phyloP scores from a whole-genome alignment of 1,284 basidiomycete genomes.

The Ustilago esculenta region DNA sequence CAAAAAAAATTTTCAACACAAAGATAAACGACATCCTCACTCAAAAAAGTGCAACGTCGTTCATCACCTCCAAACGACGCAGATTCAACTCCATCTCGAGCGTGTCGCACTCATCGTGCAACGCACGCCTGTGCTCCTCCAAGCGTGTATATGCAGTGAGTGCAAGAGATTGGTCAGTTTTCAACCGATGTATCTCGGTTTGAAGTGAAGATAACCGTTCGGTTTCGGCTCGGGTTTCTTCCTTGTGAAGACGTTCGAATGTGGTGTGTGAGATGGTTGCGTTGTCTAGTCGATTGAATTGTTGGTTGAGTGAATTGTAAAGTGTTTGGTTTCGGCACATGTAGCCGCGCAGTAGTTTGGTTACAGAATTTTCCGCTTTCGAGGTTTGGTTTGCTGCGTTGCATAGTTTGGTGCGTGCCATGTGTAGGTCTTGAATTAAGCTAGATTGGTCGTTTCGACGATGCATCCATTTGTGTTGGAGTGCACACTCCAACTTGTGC shows the following conservation, averaged over 20 bases:
- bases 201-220: conserved; percentile 55
- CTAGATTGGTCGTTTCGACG: conserved; percentile 68
- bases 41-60: conserved; percentile 31
- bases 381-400: conserved; percentile 81
- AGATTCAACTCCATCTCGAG: conserved; percentile 62
- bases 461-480: conserved; percentile 72
- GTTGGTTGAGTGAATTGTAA: conserved; percentile 68
- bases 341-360: conserved; percentile 88
- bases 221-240: conserved; percentile 51
- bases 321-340: conserved; percentile 79
- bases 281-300: conserved; percentile 41
- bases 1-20: no score
- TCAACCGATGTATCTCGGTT: conserved; percentile 54
- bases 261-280: conserved; percentile 42
- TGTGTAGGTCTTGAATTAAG: conserved; percentile 76
- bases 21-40: no score
- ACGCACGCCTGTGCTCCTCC: conserved; percentile 35
- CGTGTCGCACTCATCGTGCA: conserved; percentile 54
- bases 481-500: conserved; percentile 68
- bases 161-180: conserved; percentile 48
- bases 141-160: conserved; percentile 52
- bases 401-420: conserved; percentile 79
- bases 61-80: conserved; percentile 58
- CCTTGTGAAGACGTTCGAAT: conserved; percentile 51
- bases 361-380: conserved; percentile 92